These are phyloP conservation scores for Plectranthus barbatus DNA, from an alignment of 257 asterid species.

Conservation along the genomic window DNA sequence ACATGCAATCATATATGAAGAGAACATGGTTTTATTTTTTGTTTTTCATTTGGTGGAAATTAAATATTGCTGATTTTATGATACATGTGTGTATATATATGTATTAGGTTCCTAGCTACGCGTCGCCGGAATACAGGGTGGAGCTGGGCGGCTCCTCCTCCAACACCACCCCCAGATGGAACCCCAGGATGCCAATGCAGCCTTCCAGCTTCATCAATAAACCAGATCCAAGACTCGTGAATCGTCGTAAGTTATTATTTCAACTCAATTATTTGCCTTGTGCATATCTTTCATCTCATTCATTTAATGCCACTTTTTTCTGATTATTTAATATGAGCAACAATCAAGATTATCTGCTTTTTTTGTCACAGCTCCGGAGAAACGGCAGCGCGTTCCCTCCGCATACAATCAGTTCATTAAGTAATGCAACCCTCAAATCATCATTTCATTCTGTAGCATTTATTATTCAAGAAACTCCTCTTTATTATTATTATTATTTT, in stretches of 20 bases:
- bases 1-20: background rate
- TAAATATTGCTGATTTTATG: no score
- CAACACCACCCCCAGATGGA: no score
- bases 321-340: no score
- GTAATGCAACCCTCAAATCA: constrained; percentile 22
- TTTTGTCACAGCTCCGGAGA: constrained; percentile 72
- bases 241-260: constrained; percentile 48
- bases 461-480: background rate
- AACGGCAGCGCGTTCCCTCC: constrained; percentile 86
- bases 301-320: background rate
- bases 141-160: constrained; percentile 65
- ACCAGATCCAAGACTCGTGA: constrained; percentile 41
- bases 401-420: constrained; percentile 93
- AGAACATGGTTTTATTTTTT: background rate
- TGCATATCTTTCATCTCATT: background rate
- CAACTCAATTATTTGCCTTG: background rate
- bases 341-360: background rate
- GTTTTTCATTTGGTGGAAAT: background rate
- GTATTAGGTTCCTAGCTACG: constrained; percentile 3
- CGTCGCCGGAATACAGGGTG: constrained; percentile 36
- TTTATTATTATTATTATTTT: no score
- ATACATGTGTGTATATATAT: no score
- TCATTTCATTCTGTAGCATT: background rate
- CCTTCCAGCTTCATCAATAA: constrained; percentile 29
- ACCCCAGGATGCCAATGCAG: constrained; percentile 33